Percentiles rank a stretch among this genome's conserved stretches.
Evolutionary conservation across 306 rosid species (phyloP).

Genomic region (Lotus japonicus): DNA sequence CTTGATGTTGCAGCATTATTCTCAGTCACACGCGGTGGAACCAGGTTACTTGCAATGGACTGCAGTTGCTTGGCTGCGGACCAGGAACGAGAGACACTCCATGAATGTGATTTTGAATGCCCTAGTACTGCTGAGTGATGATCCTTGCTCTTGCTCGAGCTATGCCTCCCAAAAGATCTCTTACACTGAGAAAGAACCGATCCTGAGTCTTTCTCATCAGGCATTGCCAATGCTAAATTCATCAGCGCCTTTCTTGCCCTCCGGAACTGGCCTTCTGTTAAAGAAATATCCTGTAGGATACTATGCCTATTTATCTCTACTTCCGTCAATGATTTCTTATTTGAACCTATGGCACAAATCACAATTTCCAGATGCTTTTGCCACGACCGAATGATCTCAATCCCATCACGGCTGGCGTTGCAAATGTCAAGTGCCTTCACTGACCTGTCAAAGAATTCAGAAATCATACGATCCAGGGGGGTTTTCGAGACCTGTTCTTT

Average conservation of each 20-base stretch:
- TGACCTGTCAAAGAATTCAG: conserved; percentile 61
- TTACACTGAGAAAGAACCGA: conserved; percentile 57
- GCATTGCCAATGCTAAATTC: conserved; percentile 72
- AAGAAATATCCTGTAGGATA: too few species aligned
- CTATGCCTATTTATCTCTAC: too few species aligned
- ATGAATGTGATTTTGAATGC: conserved; percentile 90
- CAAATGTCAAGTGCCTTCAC: conserved; percentile 84
- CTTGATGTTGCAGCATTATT: conserved; percentile 48
- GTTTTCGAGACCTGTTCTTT: conserved; percentile 44
- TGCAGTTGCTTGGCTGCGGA: conserved; percentile 91
- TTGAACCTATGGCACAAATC: conserved; percentile 52
- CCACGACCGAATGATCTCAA: conserved; percentile 58
- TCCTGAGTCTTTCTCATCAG: conserved; percentile 61
- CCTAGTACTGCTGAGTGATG: conserved; percentile 39
- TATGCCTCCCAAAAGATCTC: conserved; percentile 71
- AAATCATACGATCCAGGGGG: conserved; percentile 53
- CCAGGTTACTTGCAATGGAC: conserved; percentile 66
- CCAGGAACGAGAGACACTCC: conserved; percentile 92
- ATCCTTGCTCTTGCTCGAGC: conserved; percentile 56
- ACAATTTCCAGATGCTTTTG: conserved; percentile 74
- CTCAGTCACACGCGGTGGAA: conserved; percentile 69
- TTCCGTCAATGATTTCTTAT: conserved; percentile 55
- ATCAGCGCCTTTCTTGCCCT: conserved; percentile 74
- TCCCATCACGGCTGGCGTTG: conserved; percentile 63
- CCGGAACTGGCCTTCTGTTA: conserved; percentile 69